Base-by-base conservation (phyloP, 1,284 basidiomycete species). In the Tausonia pullulans region DNA sequence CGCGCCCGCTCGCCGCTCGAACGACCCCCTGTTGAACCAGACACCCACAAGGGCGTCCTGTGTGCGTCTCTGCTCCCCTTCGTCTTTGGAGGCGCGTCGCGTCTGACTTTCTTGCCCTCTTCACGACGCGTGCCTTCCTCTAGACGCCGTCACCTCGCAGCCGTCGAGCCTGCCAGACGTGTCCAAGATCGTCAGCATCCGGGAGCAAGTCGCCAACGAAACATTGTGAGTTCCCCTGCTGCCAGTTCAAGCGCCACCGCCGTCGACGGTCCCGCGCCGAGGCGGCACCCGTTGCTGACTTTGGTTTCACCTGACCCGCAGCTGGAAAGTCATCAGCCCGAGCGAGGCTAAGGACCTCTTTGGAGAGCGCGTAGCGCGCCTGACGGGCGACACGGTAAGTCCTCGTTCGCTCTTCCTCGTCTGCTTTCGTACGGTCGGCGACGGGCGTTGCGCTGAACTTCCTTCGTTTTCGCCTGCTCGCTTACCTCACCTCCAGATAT, bases 261-360 rank as follows among this genome's bases (percentile, higher is more conserved):
- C 14, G n/a, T 11, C 39, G 9, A 46, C 10, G 6, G 8, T 58
- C 9, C 27, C 14, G 13, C 16, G 7, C 27, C 14, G 27, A 27
- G 27, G 27, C 27, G 27, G 27, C 27, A 27, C 27, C 27, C 27
- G 27, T 27, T 27, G 27, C 2, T 27, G 27, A 27, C 27, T 27
- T 27, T 27, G 27, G 27, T 27, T 27, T 27, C 27, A 27, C 27
- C 44, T 16, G 13, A 16, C 8, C 44, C 5, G 44, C 55, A 59
- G 51, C 16, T 65, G 48, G 41, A 48, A 55, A 56, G 60, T 61
- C 54, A 65, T 65, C 55, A 58, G 59, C 3, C 59, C 59, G 6
- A 9, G 16, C 8, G 40, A 56, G 27, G 64, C 64, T 41, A 55
- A 41, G 5, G 48, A 43, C 6, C 46, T 61, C 13, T 65, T 65